Evolutionary conservation across 2,329 filamentous ascomycete species (phyloP).

Genomic region (Elsinoe batatas): DNA sequence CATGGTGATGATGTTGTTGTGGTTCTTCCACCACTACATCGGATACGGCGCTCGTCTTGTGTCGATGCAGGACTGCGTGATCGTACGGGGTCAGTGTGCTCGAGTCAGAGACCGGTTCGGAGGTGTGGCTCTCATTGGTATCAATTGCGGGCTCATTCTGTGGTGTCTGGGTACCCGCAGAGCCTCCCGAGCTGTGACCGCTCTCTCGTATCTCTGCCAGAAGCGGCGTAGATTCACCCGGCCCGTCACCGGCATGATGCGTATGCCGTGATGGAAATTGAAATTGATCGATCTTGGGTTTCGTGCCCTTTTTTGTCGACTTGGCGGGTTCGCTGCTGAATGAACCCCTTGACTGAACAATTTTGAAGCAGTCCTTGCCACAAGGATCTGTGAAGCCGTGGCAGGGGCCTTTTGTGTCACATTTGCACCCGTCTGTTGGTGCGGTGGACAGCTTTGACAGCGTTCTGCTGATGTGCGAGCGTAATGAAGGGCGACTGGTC

Average conservation of each 20-base stretch:
- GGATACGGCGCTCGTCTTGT: conserved; percentile 6
- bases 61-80: conserved; percentile 20
- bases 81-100: conserved; percentile 9
- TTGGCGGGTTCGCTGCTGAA: conserved; percentile 13
- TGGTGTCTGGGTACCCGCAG: not conserved
- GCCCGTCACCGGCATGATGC: not conserved
- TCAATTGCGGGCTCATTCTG: not conserved
- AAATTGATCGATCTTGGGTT: conserved; percentile 13
- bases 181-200: conserved; percentile 2
- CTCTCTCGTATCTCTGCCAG: conserved; percentile 18
- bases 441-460: conserved; percentile 43
- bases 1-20: conserved; percentile 73
- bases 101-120: not conserved
- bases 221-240: conserved; percentile 23
- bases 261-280: conserved; percentile 15
- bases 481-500: conserved; percentile 31
- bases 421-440: conserved; percentile 29
- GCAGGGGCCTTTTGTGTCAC: conserved; percentile 50
- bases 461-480: conserved; percentile 31
- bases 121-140: not conserved
- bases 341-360: conserved; percentile 31
- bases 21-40: conserved; percentile 12
- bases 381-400: conserved; percentile 53
- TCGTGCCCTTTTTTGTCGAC: not conserved
- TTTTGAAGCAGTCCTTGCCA: conserved; percentile 51